Percentiles rank a stretch among this genome's conserved stretches.
These are phyloP conservation scores for Populus simonii DNA, from an alignment of 345 rosid genomes.

Conservation along the genomic window DNA sequence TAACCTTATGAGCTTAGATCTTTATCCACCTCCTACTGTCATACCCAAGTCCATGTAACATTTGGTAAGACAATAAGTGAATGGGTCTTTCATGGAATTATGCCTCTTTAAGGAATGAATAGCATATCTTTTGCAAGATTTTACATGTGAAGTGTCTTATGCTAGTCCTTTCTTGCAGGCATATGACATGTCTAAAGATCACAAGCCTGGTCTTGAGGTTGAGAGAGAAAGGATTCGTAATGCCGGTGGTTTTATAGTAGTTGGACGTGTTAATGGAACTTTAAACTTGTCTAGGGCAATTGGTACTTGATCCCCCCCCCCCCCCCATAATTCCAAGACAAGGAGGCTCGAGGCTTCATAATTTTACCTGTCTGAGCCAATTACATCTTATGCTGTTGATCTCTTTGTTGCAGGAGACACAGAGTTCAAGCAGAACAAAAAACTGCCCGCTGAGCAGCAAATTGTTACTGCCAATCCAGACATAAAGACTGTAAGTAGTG, in stretches of 20 bases:
- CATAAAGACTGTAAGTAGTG: slow-evolving; percentile 52
- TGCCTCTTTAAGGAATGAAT: not conserved
- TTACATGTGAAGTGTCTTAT: slow-evolving; percentile 6
- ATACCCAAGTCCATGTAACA: not conserved
- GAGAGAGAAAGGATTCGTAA: slow-evolving; percentile 89
- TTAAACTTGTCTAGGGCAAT: slow-evolving; percentile 96
- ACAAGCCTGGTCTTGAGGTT: slow-evolving; percentile 89
- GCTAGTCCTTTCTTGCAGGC: slow-evolving; percentile 46
- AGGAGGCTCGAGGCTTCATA: not conserved
- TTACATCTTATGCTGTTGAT: not conserved
- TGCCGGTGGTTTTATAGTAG: slow-evolving; percentile 95
- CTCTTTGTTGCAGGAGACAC: slow-evolving; percentile 59
- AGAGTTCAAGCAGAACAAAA: slow-evolving; percentile 88
- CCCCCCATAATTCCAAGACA: not conserved
- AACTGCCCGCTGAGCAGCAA: slow-evolving; percentile 73
- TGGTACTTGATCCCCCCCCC: slow-evolving; percentile 38
- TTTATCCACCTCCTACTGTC: no score
- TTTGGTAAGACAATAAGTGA: not conserved
- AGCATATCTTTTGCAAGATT: not conserved
- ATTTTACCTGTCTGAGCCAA: not conserved
- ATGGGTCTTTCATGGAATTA: not conserved
- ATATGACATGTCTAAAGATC: slow-evolving; percentile 87
- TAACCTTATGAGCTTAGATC: not conserved
- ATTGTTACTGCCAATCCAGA: slow-evolving; percentile 85
- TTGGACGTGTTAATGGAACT: slow-evolving; percentile 90